Evolutionary conservation across 2,329 filamentous ascomycete species (phyloP).

Genomic region (Pseudocercospora macadamiae): DNA sequence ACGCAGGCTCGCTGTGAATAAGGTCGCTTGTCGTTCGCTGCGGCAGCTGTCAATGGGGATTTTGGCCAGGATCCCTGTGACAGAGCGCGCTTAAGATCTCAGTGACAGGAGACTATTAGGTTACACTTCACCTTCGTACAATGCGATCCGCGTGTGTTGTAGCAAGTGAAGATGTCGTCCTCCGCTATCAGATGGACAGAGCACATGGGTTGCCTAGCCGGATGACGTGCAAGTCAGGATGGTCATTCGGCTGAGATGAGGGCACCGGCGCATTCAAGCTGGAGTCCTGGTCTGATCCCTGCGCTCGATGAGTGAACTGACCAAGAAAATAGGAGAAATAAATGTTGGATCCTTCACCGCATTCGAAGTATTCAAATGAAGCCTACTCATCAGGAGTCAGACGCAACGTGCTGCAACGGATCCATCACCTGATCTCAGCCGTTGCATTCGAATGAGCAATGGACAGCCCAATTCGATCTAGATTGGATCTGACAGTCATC

Average conservation of each 20-base stretch:
- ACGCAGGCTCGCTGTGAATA: background rate
- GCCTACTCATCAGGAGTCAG: too few species aligned
- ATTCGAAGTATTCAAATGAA: too few species aligned
- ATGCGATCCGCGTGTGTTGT: background rate
- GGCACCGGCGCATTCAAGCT: background rate
- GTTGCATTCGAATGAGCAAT: background rate
- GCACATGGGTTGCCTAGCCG: background rate
- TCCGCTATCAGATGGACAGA: background rate
- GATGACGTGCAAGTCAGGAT: constrained; percentile 6
- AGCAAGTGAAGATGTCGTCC: background rate
- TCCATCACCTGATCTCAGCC: background rate
- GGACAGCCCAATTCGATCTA: background rate
- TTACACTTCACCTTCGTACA: too few species aligned
- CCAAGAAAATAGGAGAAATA: background rate
- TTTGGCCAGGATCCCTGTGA: too few species aligned
- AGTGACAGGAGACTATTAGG: too few species aligned
- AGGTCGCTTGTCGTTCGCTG: too few species aligned
- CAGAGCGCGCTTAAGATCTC: too few species aligned
- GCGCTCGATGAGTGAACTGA: background rate
- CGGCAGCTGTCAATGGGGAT: too few species aligned
- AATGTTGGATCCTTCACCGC: too few species aligned
- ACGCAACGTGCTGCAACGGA: too few species aligned
- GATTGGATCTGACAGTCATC: background rate
- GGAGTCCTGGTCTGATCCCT: background rate
- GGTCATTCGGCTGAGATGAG: background rate